phyloP scores from a whole-genome alignment of 1,284 basidiomycete species.

The Inonotus hispidus region DNA sequence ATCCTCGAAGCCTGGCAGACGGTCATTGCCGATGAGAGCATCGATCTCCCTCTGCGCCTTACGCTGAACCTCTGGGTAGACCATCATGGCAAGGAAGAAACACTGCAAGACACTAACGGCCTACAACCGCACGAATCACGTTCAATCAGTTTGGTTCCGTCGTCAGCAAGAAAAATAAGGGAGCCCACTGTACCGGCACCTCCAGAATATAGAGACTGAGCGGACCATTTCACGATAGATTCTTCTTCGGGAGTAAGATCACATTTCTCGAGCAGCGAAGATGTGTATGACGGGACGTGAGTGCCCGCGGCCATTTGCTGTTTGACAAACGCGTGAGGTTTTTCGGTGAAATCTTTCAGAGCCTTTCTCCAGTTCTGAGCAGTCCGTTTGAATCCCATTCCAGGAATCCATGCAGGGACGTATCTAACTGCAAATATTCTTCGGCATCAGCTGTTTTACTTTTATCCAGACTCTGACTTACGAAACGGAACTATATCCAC shows the following conservation, averaged over 20 bases:
- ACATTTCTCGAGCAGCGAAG: slow-evolving; percentile 31
- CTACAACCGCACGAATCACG: not conserved
- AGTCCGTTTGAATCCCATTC: slow-evolving; percentile 37
- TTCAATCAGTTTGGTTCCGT: too few species aligned
- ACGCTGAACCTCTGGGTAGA: slow-evolving; percentile 24
- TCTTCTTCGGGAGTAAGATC: slow-evolving; percentile 29
- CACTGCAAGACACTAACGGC: slow-evolving; percentile 13
- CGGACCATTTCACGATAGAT: slow-evolving; percentile 34
- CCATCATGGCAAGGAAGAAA: slow-evolving; percentile 28
- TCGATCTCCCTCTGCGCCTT: slow-evolving; percentile 28
- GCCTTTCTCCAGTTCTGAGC: slow-evolving; percentile 33
- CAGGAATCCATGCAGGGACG: slow-evolving; percentile 47
- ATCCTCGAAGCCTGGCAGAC: slow-evolving; percentile 27
- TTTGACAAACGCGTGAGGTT: slow-evolving; percentile 36
- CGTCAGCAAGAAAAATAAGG: not conserved
- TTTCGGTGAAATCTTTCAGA: slow-evolving; percentile 29
- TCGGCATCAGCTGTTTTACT: not conserved
- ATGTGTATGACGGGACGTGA: slow-evolving; percentile 34
- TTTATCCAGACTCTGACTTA: slow-evolving; percentile 15
- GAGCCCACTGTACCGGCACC: slow-evolving; percentile 22
- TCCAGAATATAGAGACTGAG: slow-evolving; percentile 33
- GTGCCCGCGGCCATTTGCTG: slow-evolving; percentile 38
- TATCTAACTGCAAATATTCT: slow-evolving; percentile 29
- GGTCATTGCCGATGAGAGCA: slow-evolving; percentile 21
- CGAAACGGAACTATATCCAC: slow-evolving; percentile 32